Percentiles rank a stretch among this genome's conserved stretches.
Evolutionary conservation across 768 basidiomycete species (phyloP).

Genomic region (Mycena kentingensis): DNA sequence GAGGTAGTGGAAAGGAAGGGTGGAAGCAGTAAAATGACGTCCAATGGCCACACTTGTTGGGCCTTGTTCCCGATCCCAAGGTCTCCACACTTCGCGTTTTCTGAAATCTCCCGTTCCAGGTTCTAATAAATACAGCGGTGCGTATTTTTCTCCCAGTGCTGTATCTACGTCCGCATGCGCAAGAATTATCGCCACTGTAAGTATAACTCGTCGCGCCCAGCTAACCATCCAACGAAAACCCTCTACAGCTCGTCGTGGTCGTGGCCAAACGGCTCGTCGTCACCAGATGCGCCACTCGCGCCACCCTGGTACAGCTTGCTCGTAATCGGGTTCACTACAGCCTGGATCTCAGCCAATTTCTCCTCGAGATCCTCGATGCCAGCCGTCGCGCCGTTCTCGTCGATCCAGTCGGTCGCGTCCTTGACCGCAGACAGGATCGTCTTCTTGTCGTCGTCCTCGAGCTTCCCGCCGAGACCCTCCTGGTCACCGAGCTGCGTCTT

Average conservation of each 20-base stretch:
- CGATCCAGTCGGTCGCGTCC: conserved; percentile 91
- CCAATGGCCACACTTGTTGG: too few species aligned
- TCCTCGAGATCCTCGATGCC: conserved; percentile 89
- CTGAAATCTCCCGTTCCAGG: not conserved
- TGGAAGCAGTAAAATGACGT: too few species aligned
- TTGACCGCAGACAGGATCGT: conserved; percentile 78
- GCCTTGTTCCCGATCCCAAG: too few species aligned
- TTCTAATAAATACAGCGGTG: conserved; percentile 21
- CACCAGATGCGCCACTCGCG: conserved; percentile 17
- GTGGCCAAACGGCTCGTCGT: conserved; percentile 45
- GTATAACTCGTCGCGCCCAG: not conserved
- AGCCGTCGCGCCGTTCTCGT: conserved; percentile 76
- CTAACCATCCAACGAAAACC: too few species aligned
- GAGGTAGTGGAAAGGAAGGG: too few species aligned
- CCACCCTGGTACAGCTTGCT: conserved; percentile 69
- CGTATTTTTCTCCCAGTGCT: conserved; percentile 12
- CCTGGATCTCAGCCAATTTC: conserved; percentile 80
- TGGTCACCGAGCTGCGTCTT: conserved; percentile 86
- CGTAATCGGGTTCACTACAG: conserved; percentile 81
- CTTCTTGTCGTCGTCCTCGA: conserved; percentile 81
- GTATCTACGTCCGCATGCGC: conserved; percentile 15
- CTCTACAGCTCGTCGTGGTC: conserved; percentile 58
- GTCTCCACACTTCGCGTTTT: too few species aligned
- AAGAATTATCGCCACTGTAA: conserved; percentile 16
- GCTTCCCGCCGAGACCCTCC: conserved; percentile 89